Percentiles rank a stretch among this genome's conserved stretches.
Conservation (phyloP, 257 asterid genomes). For the Nicotiana tabacum region DNA sequence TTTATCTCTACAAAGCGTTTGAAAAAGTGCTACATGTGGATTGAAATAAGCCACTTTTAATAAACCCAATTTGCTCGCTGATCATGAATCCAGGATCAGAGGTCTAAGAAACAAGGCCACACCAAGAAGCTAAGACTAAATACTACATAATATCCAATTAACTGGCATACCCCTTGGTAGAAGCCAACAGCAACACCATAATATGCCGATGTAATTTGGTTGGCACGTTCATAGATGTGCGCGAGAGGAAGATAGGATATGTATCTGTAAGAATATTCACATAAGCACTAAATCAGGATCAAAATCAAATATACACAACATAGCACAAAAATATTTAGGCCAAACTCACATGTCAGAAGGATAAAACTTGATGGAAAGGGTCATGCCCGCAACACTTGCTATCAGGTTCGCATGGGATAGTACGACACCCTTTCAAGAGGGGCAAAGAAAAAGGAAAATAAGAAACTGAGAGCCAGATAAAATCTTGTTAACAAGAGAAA, state of each 20-base stretch:
- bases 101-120: conserved; percentile 10
- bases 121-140: conserved; percentile 14
- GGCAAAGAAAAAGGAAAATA: conserved; percentile 5
- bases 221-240: conserved; percentile 92
- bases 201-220: conserved; percentile 53
- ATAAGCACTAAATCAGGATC: not conserved
- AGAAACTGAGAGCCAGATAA: not conserved
- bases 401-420: conserved; percentile 77
- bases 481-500: not conserved
- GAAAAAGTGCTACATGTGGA: not conserved
- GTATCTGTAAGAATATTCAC: conserved; percentile 46
- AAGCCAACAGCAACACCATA: conserved; percentile 80
- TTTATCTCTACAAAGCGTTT: not conserved
- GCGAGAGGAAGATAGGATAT: conserved; percentile 97
- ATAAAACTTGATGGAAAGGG: conserved; percentile 39
- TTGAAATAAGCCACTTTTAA: not conserved
- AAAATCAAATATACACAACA: not conserved
- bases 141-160: not conserved
- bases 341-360: conserved; percentile 81
- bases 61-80: not conserved
- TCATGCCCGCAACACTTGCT: conserved; percentile 73
- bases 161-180: conserved; percentile 80
- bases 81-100: not conserved
- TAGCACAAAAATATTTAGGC: conserved; percentile 12
- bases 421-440: conserved; percentile 67